These are phyloP conservation scores for Pisolithus marmoratus DNA, from an alignment of 768 basidiomycete genomes.

Conservation along the genomic window DNA sequence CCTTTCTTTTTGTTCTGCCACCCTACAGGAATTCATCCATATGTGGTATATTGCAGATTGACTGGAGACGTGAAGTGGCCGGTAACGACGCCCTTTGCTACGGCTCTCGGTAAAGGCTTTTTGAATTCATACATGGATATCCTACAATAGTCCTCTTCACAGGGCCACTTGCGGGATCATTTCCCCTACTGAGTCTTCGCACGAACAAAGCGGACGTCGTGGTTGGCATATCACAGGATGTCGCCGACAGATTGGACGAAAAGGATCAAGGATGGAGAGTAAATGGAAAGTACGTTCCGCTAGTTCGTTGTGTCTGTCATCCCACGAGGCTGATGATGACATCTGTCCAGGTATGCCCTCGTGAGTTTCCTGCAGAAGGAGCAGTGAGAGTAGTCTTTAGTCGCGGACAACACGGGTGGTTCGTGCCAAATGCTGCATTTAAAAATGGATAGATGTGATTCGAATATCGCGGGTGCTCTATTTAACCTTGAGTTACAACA, in stretches of 20 bases:
- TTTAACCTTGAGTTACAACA: too few species aligned
- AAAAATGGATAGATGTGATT: too few species aligned
- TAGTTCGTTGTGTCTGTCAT: background rate
- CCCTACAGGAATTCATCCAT: slow-evolving; percentile 1
- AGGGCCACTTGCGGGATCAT: slow-evolving; percentile 76
- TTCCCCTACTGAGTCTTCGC: slow-evolving; percentile 78
- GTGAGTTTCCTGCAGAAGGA: slow-evolving; percentile 25
- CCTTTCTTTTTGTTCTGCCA: slow-evolving; percentile 18
- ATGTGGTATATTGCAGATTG: slow-evolving; percentile 44
- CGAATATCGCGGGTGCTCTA: too few species aligned
- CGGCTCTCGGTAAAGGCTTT: slow-evolving; percentile 55
- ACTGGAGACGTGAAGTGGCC: slow-evolving; percentile 90
- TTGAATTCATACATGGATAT: background rate
- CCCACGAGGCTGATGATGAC: background rate
- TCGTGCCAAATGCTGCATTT: too few species aligned
- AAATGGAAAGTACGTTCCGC: slow-evolving; percentile 60
- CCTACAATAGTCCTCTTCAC: background rate
- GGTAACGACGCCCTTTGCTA: slow-evolving; percentile 64
- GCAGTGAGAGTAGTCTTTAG: too few species aligned
- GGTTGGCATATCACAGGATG: slow-evolving; percentile 65
- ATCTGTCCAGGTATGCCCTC: slow-evolving; percentile 22
- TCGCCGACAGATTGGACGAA: slow-evolving; percentile 62
- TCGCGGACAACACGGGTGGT: too few species aligned
- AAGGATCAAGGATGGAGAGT: slow-evolving; percentile 70
- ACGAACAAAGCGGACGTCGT: slow-evolving; percentile 96